Base-by-base conservation (phyloP, 495 filamentous ascomycete genomes). In the Talaromyces adpressus region DNA sequence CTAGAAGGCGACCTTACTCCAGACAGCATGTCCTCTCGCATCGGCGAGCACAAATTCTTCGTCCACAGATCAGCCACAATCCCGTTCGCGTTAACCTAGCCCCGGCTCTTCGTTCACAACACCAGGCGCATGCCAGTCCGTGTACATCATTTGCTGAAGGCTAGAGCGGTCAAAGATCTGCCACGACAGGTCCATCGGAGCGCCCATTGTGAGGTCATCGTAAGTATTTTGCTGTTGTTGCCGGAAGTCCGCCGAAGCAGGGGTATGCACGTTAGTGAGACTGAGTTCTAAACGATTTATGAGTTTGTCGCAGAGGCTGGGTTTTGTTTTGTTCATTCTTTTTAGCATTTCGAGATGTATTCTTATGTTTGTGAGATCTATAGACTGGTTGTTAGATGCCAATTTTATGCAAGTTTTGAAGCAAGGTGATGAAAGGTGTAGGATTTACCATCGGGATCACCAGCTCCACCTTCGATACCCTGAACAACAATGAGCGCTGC, bases 21-120 rank as follows among this genome's bases (percentile, higher is more conserved):
- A 0, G 87, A 89, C 66, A 84, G 85, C 58, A 90, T 89, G 87
- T 85, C 83, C 4, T 86, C 85, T 58, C 83, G 86, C 14, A 79
- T 87, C 9, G 47, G 27, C 12, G 60, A 62, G 16, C 45, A 51
- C 14, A 62, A 62, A 20, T 53, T 62, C 29, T 62, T n/a, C 11
- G 59, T 34, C 18, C 27, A 32, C 30, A 51, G 60, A 36, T 52
- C 60, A 25, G 60, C 60, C 2, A 62, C 60, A 6, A 62, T 52
- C 16, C 60, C 60, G n/a, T 52, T 52, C 12, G 60, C 41, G 16
- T 36, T 49, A 47, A 34, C 60, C 32, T 62, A 53, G 18, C 18
- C 45, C n/a, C 14, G 60, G 16, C 6, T 53, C 25, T 62, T 47
- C 14, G 20, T 29, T 22, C 9, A n/a, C 29, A 36, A 32, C 56